These are phyloP conservation scores for Boletus bicolor DNA, from an alignment of 768 basidiomycete species.

Conservation along the genomic window DNA sequence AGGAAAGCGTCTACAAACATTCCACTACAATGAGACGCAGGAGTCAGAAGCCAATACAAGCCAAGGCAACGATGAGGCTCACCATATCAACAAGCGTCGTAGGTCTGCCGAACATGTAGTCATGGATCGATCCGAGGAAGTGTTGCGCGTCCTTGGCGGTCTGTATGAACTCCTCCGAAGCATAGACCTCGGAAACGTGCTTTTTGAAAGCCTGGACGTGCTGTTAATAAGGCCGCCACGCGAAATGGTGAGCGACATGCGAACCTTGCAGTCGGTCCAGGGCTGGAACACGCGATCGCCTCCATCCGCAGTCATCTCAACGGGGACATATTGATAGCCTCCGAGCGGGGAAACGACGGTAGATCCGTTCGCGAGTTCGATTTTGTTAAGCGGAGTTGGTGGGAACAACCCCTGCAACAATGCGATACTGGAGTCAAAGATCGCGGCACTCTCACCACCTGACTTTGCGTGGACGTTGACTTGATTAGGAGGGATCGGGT, in stretches of 20 bases:
- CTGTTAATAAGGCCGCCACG: constrained; percentile 29
- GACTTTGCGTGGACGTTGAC: constrained; percentile 78
- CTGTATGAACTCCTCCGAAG: constrained; percentile 61
- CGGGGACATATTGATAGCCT: constrained; percentile 85
- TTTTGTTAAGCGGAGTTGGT: constrained; percentile 64
- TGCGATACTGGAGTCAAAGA: constrained; percentile 82
- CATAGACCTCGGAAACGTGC: constrained; percentile 60
- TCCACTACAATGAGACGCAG: constrained; percentile 52
- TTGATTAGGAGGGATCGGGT: constrained; percentile 62
- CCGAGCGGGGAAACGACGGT: constrained; percentile 70
- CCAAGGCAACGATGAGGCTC: constrained; percentile 26
- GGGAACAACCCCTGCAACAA: constrained; percentile 83
- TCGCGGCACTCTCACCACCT: constrained; percentile 74
- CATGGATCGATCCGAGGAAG: constrained; percentile 62
- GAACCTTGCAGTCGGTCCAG: constrained; percentile 63
- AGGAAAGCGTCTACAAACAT: constrained; percentile 45
- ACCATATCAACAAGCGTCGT: constrained; percentile 63
- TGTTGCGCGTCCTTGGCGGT: constrained; percentile 51
- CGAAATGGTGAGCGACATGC: constrained; percentile 33
- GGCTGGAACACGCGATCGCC: constrained; percentile 79
- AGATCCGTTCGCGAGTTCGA: constrained; percentile 74
- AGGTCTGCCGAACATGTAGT: constrained; percentile 68
- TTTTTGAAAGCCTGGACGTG: constrained; percentile 55
- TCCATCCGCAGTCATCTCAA: constrained; percentile 44
- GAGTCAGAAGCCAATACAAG: constrained; percentile 10